phyloP scores from a whole-genome alignment of 257 asterid species.

The Rhazya stricta region DNA sequence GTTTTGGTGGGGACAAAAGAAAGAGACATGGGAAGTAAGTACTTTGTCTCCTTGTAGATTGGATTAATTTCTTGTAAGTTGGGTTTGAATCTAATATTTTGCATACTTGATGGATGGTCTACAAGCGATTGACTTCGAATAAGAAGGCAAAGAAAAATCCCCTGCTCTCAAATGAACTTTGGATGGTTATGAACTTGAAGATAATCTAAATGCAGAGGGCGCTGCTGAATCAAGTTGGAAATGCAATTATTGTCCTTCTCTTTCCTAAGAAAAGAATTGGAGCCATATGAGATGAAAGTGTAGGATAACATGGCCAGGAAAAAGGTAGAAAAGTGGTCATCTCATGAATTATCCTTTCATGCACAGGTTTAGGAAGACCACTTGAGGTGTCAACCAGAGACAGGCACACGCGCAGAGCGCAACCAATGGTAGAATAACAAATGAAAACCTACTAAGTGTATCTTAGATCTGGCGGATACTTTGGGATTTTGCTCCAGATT shows the following conservation, averaged over 20 bases:
- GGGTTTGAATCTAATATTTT: background rate
- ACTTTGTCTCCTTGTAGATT: background rate
- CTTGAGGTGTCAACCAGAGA: background rate
- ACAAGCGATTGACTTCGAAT: background rate
- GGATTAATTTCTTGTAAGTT: background rate
- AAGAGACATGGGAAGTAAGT: too few relatives aligned
- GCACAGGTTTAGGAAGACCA: background rate
- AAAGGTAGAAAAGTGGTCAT: background rate
- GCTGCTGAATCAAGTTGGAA: background rate
- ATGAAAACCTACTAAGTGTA: background rate
- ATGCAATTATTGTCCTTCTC: conserved; percentile 5
- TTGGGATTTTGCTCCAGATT: background rate
- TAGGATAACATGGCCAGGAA: background rate
- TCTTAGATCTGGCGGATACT: background rate
- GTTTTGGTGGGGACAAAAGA: too few relatives aligned
- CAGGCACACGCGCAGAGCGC: background rate
- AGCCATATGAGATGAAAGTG: background rate
- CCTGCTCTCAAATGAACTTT: background rate
- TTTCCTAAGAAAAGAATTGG: background rate
- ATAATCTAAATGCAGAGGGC: background rate
- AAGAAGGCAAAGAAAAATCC: background rate
- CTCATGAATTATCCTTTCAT: background rate
- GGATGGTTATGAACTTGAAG: background rate
- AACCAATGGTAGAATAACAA: background rate
- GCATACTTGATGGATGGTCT: background rate